phyloP scores from a whole-genome alignment of 208 protist genomes.

The Trypanosoma theileri region DNA sequence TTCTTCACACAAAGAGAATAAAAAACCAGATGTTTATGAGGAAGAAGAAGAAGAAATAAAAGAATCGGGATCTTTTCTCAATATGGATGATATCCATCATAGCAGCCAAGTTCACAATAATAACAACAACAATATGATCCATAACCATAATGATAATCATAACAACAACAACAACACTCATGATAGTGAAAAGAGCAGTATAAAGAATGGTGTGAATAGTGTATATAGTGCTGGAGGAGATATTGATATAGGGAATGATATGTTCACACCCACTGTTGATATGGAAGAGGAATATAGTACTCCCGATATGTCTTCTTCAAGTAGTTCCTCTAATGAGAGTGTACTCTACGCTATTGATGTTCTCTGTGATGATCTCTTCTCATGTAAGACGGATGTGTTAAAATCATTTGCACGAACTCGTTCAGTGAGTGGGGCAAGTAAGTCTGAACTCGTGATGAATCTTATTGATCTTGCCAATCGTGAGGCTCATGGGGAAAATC shows the following conservation, averaged over 20 bases:
- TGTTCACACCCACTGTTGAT: constrained; percentile 33
- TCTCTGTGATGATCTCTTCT: constrained; percentile 88
- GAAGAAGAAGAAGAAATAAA: neutral
- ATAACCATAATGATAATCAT: too few relatives aligned
- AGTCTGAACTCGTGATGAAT: constrained; percentile 75
- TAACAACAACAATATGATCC: too few relatives aligned
- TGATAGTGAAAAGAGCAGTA: neutral
- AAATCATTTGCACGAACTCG: constrained; percentile 75
- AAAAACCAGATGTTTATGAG: too few relatives aligned
- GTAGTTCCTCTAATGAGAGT: constrained; percentile 32
- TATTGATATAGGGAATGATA: constrained; percentile 21
- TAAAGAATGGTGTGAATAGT: constrained; percentile 3
- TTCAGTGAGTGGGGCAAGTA: constrained; percentile 37
- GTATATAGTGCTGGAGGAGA: constrained; percentile 24
- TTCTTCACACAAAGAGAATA: too few relatives aligned
- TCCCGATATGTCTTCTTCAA: neutral
- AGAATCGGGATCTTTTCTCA: too few relatives aligned
- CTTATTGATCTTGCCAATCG: constrained; percentile 68
- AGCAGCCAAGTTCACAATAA: too few relatives aligned
- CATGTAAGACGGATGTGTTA: constrained; percentile 83
- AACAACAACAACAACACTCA: too few relatives aligned
- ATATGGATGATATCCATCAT: too few relatives aligned
- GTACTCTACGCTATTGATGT: constrained; percentile 76
- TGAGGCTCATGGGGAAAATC: constrained; percentile 83
- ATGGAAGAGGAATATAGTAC: constrained; percentile 20